Evolutionary conservation across 2,329 filamentous ascomycete species (phyloP).

Genomic region (Fusarium scirpi): DNA sequence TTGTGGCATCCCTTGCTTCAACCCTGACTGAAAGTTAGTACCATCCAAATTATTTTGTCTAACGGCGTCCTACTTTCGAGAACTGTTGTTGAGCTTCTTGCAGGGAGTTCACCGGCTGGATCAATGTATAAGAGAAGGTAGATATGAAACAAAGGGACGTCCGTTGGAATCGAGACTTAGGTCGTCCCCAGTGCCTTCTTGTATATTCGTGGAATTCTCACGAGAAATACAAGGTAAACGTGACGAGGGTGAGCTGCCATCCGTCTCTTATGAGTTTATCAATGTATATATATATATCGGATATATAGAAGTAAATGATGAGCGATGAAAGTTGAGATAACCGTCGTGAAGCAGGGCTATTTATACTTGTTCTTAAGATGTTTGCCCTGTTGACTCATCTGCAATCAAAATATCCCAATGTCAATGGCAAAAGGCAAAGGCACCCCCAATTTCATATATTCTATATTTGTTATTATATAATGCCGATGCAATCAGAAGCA

Average conservation of each 20-base stretch:
- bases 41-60: neutral
- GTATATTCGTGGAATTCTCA: neutral
- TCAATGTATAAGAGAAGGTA: neutral
- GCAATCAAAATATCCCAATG: neutral
- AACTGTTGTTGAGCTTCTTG: too few species aligned
- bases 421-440: neutral
- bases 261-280: neutral
- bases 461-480: slow-evolving; percentile 10
- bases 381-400: neutral
- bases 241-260: neutral
- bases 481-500: slow-evolving; percentile 12
- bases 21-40: neutral
- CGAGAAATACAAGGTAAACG: neutral
- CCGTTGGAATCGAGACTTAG: neutral
- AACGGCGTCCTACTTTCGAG: neutral
- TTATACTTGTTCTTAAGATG: neutral
- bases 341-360: neutral
- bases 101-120: neutral
- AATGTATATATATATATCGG: too few species aligned
- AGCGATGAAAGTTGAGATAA: neutral
- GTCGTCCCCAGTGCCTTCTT: neutral
- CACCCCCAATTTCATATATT: neutral
- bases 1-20: neutral
- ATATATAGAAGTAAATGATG: neutral
- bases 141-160: neutral